Conservation (phyloP, 78 protist genomes). For the Dictyostelium intermedium region DNA sequence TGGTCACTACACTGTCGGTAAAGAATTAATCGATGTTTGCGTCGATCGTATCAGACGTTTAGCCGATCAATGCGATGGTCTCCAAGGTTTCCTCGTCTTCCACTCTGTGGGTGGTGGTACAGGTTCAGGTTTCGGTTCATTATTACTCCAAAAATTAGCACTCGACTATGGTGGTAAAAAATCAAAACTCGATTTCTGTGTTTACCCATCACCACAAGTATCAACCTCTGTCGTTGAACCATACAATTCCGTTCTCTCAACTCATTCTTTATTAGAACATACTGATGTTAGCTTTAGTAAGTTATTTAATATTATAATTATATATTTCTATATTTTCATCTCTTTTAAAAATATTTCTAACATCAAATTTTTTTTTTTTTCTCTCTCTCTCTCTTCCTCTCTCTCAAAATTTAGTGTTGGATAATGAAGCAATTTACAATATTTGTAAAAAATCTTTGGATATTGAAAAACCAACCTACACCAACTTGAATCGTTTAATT, state of each 20-base stretch:
- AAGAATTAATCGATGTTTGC: slow-evolving; percentile 94
- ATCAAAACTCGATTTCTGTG: slow-evolving; percentile 91
- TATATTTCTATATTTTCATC: not conserved
- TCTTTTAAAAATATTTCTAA: no score
- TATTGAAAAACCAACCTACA: slow-evolving; percentile 95
- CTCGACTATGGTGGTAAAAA: slow-evolving; percentile 94
- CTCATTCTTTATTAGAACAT: slow-evolving; percentile 95
- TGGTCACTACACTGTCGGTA: slow-evolving; percentile 96
- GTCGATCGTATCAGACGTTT: slow-evolving; percentile 98
- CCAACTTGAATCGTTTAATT: slow-evolving; percentile 90
- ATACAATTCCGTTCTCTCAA: slow-evolving; percentile 96
- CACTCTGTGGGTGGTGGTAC: slow-evolving; percentile 97
- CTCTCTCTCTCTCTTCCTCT: not conserved
- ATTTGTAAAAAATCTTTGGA: slow-evolving; percentile 92
- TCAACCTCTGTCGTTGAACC: slow-evolving; percentile 97
- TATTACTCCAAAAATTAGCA: slow-evolving; percentile 95
- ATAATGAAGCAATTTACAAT: slow-evolving; percentile 97
- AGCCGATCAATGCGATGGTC: slow-evolving; percentile 99
- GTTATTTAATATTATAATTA: no score
- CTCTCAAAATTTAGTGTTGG: slow-evolving; percentile 67
- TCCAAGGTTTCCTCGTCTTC: slow-evolving; percentile 96
- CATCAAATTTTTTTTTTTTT: not conserved
- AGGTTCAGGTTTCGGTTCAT: slow-evolving; percentile 96
- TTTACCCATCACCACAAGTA: slow-evolving; percentile 94
- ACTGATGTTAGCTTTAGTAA: slow-evolving; percentile 89